These are phyloP conservation scores for Xanthoceras sorbifolium DNA, from an alignment of 345 rosid species.

Conservation along the genomic window DNA sequence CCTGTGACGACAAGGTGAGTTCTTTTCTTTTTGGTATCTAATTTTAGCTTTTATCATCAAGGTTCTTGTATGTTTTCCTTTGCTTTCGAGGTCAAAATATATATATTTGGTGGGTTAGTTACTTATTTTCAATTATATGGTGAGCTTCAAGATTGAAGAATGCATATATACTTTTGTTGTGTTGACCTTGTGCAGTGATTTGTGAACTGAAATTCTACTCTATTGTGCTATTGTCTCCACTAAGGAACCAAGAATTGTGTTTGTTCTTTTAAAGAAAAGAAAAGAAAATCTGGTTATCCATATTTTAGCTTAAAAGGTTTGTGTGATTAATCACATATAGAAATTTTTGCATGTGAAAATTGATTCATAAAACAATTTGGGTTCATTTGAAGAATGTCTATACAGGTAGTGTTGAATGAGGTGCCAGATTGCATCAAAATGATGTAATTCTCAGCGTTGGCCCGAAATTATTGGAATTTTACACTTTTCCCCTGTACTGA, in stretches of 20 bases:
- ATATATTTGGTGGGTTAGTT: too few species aligned
- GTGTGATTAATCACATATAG: too few species aligned
- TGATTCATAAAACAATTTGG: neutral
- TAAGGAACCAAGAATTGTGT: too few species aligned
- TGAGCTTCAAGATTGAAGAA: neutral
- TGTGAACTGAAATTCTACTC: too few species aligned
- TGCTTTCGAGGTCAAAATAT: neutral
- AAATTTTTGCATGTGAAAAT: neutral
- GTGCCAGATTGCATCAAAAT: neutral
- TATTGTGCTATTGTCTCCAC: neutral
- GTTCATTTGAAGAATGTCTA: neutral
- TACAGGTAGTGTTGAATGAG: neutral
- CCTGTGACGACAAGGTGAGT: conserved; percentile 75
- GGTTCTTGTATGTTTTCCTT: too few species aligned
- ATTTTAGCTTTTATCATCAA: neutral
- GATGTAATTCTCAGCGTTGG: neutral
- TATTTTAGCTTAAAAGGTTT: too few species aligned
- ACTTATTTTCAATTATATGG: too few species aligned
- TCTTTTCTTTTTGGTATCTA: neutral
- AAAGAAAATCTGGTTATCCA: too few species aligned
- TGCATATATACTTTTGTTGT: neutral
- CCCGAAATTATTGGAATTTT: neutral
- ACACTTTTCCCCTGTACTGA: neutral
- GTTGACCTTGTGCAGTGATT: too few species aligned
- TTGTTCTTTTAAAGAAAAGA: neutral